Evolutionary conservation across 1,284 basidiomycete species (phyloP).

Genomic region (Irpex lacteus): DNA sequence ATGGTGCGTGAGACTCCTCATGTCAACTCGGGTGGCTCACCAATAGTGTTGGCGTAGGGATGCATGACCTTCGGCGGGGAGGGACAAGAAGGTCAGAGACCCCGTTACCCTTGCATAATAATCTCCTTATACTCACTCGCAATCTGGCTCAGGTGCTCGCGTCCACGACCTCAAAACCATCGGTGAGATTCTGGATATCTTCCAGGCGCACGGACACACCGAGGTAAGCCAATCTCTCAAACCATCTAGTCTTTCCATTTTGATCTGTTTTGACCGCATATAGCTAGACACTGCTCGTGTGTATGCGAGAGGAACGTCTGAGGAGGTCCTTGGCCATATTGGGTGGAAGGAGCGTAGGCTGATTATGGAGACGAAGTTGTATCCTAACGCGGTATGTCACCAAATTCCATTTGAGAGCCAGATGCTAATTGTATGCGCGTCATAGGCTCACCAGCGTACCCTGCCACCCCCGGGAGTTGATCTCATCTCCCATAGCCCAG

Average conservation of each 20-base stretch:
- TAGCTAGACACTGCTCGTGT: slow-evolving; percentile 54
- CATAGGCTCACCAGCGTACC: too few species aligned
- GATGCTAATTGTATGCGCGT: background rate
- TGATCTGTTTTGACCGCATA: too few species aligned
- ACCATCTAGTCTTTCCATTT: background rate
- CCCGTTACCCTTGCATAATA: background rate
- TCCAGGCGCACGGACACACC: slow-evolving; percentile 54
- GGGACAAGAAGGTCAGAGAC: slow-evolving; percentile 33
- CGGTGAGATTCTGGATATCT: slow-evolving; percentile 52
- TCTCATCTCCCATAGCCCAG: slow-evolving; percentile 9
- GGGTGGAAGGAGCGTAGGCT: slow-evolving; percentile 37
- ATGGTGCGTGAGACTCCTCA: slow-evolving; percentile 25
- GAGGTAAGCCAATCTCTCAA: slow-evolving; percentile 30
- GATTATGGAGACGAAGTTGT: slow-evolving; percentile 44
- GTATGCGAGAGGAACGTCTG: slow-evolving; percentile 49
- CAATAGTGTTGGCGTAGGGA: slow-evolving; percentile 28
- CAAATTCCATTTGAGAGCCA: background rate
- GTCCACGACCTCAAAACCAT: slow-evolving; percentile 51
- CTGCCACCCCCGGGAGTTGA: background rate
- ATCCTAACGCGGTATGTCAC: slow-evolving; percentile 18
- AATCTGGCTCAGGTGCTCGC: slow-evolving; percentile 32
- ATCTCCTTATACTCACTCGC: background rate
- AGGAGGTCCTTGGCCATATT: slow-evolving; percentile 39
- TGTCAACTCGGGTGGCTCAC: background rate
- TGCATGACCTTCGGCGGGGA: slow-evolving; percentile 45